Conservation (phyloP, 495 filamentous ascomycete genomes). For the Trichocladium uniseriatum region DNA sequence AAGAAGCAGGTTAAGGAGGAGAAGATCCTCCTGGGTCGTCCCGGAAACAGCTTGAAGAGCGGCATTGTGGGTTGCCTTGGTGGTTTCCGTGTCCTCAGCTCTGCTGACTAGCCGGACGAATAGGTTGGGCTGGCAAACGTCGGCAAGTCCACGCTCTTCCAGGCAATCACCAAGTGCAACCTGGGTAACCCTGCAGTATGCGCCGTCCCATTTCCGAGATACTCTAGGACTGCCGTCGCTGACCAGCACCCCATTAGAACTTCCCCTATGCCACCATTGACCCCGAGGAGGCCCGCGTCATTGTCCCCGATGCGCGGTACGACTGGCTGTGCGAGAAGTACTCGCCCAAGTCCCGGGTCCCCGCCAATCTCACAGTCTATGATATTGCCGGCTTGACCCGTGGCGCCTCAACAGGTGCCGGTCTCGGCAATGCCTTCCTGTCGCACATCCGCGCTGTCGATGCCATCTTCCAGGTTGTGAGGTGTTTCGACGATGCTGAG, state of each 20-base stretch:
- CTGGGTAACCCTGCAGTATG: conserved; percentile 92
- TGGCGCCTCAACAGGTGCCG: conserved; percentile 93
- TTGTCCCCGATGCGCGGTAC: conserved; percentile 92
- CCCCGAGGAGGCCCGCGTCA: conserved; percentile 94
- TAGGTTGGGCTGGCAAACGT: conserved; percentile 99
- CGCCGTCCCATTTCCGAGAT: background rate
- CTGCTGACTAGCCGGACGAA: conserved; percentile 21
- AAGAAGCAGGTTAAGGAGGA: conserved; percentile 65
- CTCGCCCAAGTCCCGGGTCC: conserved; percentile 91
- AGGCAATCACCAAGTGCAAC: conserved; percentile 96
- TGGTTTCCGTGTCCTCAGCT: conserved; percentile 12
- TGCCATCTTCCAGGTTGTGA: conserved; percentile 98
- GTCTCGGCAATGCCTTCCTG: conserved; percentile 95
- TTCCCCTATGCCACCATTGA: conserved; percentile 99
- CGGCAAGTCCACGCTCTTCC: conserved; percentile 98
- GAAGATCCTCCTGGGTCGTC: conserved; percentile 83
- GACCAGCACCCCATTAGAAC: conserved; percentile 48
- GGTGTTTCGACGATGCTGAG: conserved; percentile 98
- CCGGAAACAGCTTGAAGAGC: conserved; percentile 97
- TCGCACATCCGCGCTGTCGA: conserved; percentile 99
- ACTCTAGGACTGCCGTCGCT: conserved; percentile 17
- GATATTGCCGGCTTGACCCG: conserved; percentile 97
- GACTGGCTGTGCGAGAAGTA: conserved; percentile 95
- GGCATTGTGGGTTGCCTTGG: conserved; percentile 77
- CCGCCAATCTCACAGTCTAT: conserved; percentile 96